A percentile compares a stretch with the other conserved stretches of the same genome.
Evolutionary conservation across 495 filamentous ascomycete species (phyloP).

Genomic region (Aspergillus leporis): DNA sequence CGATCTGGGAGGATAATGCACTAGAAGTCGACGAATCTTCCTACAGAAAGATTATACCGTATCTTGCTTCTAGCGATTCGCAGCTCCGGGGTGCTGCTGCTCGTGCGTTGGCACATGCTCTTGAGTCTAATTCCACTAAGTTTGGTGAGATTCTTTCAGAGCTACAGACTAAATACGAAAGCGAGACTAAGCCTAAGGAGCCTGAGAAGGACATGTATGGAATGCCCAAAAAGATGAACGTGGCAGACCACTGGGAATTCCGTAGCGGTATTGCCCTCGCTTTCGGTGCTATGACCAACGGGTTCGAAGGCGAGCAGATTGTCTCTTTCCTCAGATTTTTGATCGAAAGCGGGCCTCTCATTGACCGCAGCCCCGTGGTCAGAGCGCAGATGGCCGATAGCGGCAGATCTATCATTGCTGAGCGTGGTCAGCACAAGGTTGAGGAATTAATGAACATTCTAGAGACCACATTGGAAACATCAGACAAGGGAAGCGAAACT

Average conservation of each 20-base stretch:
- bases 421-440: conserved; percentile 74
- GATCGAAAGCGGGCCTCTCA: conserved; percentile 79
- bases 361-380: conserved; percentile 74
- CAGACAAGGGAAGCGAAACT: conserved; percentile 73
- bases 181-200: conserved; percentile 75
- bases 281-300: conserved; percentile 73
- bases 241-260: conserved; percentile 84
- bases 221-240: conserved; percentile 83
- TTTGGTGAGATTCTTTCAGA: conserved; percentile 60
- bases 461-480: conserved; percentile 77
- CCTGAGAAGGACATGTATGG: conserved; percentile 88
- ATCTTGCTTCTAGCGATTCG: conserved; percentile 72
- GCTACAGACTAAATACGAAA: conserved; percentile 67
- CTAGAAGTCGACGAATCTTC: conserved; percentile 70
- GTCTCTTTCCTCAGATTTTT: conserved; percentile 80
- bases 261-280: conserved; percentile 85
- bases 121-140: conserved; percentile 55
- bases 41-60: conserved; percentile 66
- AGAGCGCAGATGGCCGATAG: conserved; percentile 92
- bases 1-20: conserved; percentile 93
- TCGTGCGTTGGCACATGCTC: conserved; percentile 72
- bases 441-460: conserved; percentile 92
- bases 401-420: conserved; percentile 75
- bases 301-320: conserved; percentile 67
- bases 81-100: conserved; percentile 84